phyloP scores from a whole-genome alignment of 2,329 filamentous ascomycete species.

The Cladosporium halotolerans region DNA sequence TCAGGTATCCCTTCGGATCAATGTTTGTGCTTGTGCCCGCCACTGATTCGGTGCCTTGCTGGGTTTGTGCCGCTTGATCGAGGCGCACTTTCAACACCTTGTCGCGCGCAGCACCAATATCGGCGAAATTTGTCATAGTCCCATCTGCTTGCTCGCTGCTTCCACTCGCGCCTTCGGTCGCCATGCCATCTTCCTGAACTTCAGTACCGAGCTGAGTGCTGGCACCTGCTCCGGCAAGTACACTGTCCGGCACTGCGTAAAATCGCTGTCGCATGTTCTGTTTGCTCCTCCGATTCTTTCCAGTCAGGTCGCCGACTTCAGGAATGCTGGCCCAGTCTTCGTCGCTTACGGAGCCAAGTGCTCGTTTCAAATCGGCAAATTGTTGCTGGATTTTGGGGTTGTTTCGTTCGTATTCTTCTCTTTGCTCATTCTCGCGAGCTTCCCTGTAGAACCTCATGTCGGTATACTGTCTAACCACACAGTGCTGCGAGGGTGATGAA shows the following conservation, averaged over 20 bases:
- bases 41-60: constrained; percentile 55
- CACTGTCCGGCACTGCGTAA: constrained; percentile 95
- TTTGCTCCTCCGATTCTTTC: constrained; percentile 80
- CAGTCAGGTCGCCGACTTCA: constrained; percentile 93
- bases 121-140: constrained; percentile 95
- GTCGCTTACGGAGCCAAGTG: constrained; percentile 78
- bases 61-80: constrained; percentile 69
- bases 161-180: constrained; percentile 36
- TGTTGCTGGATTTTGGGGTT: constrained; percentile 98
- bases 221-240: constrained; percentile 78
- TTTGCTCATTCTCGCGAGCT: constrained; percentile 84
- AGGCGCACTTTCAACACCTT: constrained; percentile 92
- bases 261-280: constrained; percentile 76
- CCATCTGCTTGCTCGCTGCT: constrained; percentile 58
- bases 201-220: constrained; percentile 78
- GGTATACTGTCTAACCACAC: constrained; percentile 69
- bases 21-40: constrained; percentile 82
- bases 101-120: constrained; percentile 92
- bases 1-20: constrained; percentile 93
- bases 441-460: constrained; percentile 72
- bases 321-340: constrained; percentile 95
- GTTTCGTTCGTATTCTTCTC: constrained; percentile 90
- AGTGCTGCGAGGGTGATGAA: constrained; percentile 35
- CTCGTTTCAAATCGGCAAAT: constrained; percentile 91
- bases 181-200: constrained; percentile 66